Evolutionary conservation across 352 stramenopile genomes (phyloP), one percentile per base, ranked within the genome.

Genomic region (Phytopythium kandeliae): DNA sequence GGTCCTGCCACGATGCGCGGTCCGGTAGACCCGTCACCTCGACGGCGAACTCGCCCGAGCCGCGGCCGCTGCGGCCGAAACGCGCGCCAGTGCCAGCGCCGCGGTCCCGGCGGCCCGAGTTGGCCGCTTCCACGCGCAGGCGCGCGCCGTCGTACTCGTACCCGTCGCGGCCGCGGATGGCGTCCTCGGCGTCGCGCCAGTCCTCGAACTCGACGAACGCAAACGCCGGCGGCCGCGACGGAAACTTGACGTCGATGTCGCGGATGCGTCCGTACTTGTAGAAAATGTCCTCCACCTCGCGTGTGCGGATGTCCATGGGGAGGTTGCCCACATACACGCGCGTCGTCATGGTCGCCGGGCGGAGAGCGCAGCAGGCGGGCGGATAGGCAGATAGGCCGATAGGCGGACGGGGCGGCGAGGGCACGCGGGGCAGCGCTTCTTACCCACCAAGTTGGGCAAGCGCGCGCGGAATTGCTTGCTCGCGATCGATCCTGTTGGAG

Each of bases 191-290:
- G 48, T 93, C 78, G 17, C 79, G 77, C 15, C 62, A 13, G 48
- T 88, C 65, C 41, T 89, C 78, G 43, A 88, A 91, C 55, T 89
- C 75, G 63, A 89, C 69, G 56, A 89, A 84, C 44, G 78, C 77
- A 60, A 88, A 82, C 19, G 73, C 62, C 15, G 65, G 62, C 28
- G 71, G 66, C 22, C 75, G 73, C 50, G 75, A 82, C 48, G 80
- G 69, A 48, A 86, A 82, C 61, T 89, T 94, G 54, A 87, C 63
- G 43, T 87, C 66, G 30, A 85, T 71, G 50, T 80, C 75, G 13
- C 63, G 60, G 42, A 86, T 81, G 49, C 72, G 74, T 1, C 78
- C 80, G 47, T 80, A 88, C 59, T 85, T 85, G 56, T 74, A 74
- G 54, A 94, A 89, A 10, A 86, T 68, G 19, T 89, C 75, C 49